Evolutionary conservation across 257 asterid genomes (phyloP).

Genomic region (Solanum gandarillasii): DNA sequence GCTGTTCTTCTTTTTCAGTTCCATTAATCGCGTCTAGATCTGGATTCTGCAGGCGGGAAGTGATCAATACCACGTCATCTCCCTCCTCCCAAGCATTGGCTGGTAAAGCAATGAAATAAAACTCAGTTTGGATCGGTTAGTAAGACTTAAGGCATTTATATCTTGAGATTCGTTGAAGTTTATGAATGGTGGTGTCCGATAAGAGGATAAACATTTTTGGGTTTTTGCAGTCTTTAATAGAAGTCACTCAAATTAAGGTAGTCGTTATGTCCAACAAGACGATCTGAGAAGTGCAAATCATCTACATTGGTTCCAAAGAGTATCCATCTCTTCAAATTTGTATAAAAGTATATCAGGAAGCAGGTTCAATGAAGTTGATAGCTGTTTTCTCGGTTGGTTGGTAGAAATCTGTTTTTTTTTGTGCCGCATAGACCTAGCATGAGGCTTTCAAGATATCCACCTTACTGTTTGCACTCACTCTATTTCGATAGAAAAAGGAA

Average conservation of each 20-base stretch:
- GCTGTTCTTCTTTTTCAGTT: constrained; percentile 36
- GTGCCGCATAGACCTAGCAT: neutral
- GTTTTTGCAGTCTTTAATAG: neutral
- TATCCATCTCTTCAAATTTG: neutral
- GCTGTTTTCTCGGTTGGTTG: neutral
- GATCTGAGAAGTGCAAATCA: neutral
- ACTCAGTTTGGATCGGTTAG: neutral
- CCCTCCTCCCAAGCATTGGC: constrained; percentile 99
- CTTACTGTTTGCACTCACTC: neutral
- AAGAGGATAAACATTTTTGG: neutral
- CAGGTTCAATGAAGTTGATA: neutral
- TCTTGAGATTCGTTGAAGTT: neutral
- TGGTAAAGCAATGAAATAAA: constrained; percentile 14
- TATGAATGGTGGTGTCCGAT: neutral
- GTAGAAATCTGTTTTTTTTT: neutral
- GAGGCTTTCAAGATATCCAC: neutral
- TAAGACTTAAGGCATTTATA: neutral
- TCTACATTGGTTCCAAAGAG: neutral
- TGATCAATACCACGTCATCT: constrained; percentile 81
- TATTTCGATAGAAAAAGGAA: neutral
- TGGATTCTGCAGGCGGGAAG: constrained; percentile 71
- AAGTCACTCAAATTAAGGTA: neutral
- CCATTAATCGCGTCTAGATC: constrained; percentile 72
- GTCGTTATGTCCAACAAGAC: neutral
- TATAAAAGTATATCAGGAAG: neutral